These are phyloP conservation scores for Fraxinus pennsylvanica DNA, from an alignment of 257 asterid genomes.

Conservation along the genomic window DNA sequence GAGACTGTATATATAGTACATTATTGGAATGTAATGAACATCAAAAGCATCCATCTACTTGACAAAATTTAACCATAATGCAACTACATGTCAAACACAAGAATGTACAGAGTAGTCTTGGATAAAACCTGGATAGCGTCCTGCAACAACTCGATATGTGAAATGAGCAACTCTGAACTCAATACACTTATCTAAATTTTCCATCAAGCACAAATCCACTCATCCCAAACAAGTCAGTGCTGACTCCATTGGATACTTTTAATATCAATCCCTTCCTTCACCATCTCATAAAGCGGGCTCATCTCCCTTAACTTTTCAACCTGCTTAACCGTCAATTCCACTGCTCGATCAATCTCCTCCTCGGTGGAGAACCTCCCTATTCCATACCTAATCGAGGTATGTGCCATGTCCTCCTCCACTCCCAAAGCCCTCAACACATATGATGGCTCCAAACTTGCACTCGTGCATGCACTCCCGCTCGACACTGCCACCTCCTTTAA, in stretches of 20 bases:
- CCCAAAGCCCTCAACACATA: slow-evolving; percentile 97
- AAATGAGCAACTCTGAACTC: slow-evolving; percentile 9
- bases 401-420: slow-evolving; percentile 98
- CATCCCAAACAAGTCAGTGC: slow-evolving; percentile 43
- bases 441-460: slow-evolving; percentile 97
- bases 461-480: slow-evolving; percentile 97
- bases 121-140: not conserved
- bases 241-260: slow-evolving; percentile 92
- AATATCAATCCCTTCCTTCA: slow-evolving; percentile 85
- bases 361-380: slow-evolving; percentile 96
- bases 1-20: slow-evolving; percentile 8
- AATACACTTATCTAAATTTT: slow-evolving; percentile 8
- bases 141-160: not conserved
- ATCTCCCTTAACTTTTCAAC: slow-evolving; percentile 94
- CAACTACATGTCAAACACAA: slow-evolving; percentile 21
- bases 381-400: slow-evolving; percentile 93
- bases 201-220: slow-evolving; percentile 8
- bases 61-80: slow-evolving; percentile 16
- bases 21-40: slow-evolving; percentile 19
- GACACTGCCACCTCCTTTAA: slow-evolving; percentile 97
- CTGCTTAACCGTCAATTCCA: slow-evolving; percentile 84
- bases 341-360: slow-evolving; percentile 82
- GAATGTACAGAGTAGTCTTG: slow-evolving; percentile 15
- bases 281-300: slow-evolving; percentile 98
- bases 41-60: slow-evolving; percentile 20